Base-by-base conservation (phyloP, 106 monocot genomes). In the Allium fistulosum region DNA sequence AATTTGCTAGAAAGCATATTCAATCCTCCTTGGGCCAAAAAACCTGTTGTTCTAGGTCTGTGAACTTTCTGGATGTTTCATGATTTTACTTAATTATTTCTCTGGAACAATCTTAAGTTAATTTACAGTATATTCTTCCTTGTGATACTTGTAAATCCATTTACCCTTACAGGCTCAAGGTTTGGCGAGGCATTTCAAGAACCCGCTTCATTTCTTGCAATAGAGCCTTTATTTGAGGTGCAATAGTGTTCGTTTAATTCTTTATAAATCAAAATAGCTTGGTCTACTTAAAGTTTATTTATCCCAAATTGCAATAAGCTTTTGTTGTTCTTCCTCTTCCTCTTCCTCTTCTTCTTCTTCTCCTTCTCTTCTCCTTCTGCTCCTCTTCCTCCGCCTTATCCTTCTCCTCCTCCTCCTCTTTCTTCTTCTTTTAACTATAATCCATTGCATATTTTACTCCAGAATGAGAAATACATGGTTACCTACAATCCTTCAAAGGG, bases 151-250 rank as follows among this genome's bases (percentile, higher is more conserved):
- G 7, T 60, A 7, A 10, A 16, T 1, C 17, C 10, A 7, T 65
- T 51, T 16, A 56, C 28, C 56, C 7, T 17, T 63, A 53, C 74
- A 91, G 95, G 95, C 56, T 73, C 91, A 80, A 88, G 86, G 80
- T 91, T 96, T 76, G 78, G 84, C 7, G 95, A 96, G 45, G 95
- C 95, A 71, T 96, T 96, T 78, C 95, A 96, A 76, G 95, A 96
- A 10, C 83, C 91, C 62, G 64, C 75, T 62, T 80, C 86, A 69
- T 96, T 84, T 80, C 72, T 96, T 59, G 68, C 83, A 37, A 78
- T 84, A 78, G 66, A 80, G 26, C 84, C 84, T 46, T 63, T 96
- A 46, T 96, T 96, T 75, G 91, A 88, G 88, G 95, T 96, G 76
- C 26, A 37, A 5, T 37, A 37, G 37, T 37, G 22, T 22, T 22